Conservation (phyloP, 202 grass and related monocot genomes). For the Saccharum hybrid region DNA sequence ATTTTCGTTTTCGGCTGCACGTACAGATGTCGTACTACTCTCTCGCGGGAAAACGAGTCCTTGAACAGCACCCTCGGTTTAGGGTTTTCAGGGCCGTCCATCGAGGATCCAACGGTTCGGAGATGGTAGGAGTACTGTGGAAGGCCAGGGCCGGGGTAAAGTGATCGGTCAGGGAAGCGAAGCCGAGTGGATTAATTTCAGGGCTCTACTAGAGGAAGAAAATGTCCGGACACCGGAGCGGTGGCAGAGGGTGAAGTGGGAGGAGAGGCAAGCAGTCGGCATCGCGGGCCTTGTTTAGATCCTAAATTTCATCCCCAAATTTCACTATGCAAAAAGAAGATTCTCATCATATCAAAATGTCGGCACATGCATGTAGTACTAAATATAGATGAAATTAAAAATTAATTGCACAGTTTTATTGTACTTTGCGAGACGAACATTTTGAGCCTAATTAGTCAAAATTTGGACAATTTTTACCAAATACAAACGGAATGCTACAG, state of each 20-base stretch:
- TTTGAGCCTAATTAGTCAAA: too few relatives aligned
- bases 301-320: too few relatives aligned
- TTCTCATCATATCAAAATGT: too few relatives aligned
- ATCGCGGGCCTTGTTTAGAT: too few relatives aligned
- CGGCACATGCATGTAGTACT: too few relatives aligned
- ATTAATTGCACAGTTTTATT: too few relatives aligned
- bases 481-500: too few relatives aligned
- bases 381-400: too few relatives aligned
- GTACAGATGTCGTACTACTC: neutral
- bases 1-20: neutral
- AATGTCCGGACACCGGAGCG: neutral
- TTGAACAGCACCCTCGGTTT: conserved; percentile 21
- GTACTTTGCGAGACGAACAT: too few relatives aligned
- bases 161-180: conserved; percentile 23
- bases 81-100: neutral
- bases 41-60: neutral
- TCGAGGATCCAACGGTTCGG: neutral
- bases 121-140: neutral
- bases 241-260: conserved; percentile 15
- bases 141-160: neutral
- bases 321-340: too few relatives aligned
- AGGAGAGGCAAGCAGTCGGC: conserved; percentile 42
- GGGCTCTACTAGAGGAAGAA: neutral
- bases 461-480: too few relatives aligned
- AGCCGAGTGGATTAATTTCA: too few relatives aligned